These are phyloP conservation scores for Suillus discolor DNA, from an alignment of 768 basidiomycete genomes.

Conservation along the genomic window DNA sequence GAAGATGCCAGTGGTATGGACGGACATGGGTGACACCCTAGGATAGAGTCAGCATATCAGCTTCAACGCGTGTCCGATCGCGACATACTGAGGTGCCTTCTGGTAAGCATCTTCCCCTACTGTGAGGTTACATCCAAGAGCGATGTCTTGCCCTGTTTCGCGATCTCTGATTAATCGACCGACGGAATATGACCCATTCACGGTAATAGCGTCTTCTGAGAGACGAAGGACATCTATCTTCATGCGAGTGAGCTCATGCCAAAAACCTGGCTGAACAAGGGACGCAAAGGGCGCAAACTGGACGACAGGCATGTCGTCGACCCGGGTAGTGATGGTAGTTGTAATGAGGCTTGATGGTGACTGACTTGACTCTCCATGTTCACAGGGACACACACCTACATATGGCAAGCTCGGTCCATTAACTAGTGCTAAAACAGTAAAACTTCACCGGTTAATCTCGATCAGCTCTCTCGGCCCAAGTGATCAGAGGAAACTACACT, in stretches of 20 bases:
- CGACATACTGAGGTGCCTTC: constrained; percentile 45
- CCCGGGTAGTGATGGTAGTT: constrained; percentile 5
- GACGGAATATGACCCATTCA: constrained; percentile 68
- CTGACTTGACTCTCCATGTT: not conserved
- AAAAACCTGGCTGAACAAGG: constrained; percentile 87
- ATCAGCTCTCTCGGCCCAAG: not conserved
- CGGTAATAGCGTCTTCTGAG: constrained; percentile 66
- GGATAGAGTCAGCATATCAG: constrained; percentile 1
- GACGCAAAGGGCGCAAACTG: constrained; percentile 92
- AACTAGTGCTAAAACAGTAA: not conserved
- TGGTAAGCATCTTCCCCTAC: constrained; percentile 70
- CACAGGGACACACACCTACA: constrained; percentile 1
- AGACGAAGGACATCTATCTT: constrained; percentile 92
- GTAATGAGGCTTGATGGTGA: constrained; percentile 1
- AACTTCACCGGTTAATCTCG: not conserved
- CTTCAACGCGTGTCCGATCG: constrained; percentile 10
- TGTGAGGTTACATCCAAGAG: constrained; percentile 66
- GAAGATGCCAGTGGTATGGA: constrained; percentile 62
- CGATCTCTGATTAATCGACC: constrained; percentile 77
- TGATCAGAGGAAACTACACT: not conserved
- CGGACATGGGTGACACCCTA: constrained; percentile 52
- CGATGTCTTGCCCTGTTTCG: constrained; percentile 72
- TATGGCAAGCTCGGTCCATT: constrained; percentile 3
- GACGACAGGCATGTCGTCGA: constrained; percentile 53
- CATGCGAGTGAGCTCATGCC: constrained; percentile 85